phyloP scores from a whole-genome alignment of 371 early-diverging fungal genomes.

The Smittium culicis region DNA sequence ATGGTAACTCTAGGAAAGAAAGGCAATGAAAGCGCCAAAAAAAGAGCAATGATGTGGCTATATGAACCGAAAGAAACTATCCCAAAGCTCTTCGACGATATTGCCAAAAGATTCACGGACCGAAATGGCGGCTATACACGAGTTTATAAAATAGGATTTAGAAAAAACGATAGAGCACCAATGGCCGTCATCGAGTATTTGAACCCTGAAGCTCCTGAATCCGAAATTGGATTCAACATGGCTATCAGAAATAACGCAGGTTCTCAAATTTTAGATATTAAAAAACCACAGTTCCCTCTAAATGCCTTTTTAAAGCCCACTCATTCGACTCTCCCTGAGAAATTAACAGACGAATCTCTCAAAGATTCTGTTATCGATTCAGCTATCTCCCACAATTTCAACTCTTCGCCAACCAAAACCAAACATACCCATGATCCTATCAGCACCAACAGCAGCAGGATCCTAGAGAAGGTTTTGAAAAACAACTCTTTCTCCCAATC shows the following conservation, averaged over 20 bases:
- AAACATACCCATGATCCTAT: slow-evolving; percentile 1
- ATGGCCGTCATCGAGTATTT: slow-evolving; percentile 76
- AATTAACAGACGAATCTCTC: no score
- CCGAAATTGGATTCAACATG: slow-evolving; percentile 23
- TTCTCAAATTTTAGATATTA: no score
- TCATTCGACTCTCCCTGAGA: no score
- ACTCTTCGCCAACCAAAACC: neutral
- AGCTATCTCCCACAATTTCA: no score
- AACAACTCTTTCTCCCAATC: neutral
- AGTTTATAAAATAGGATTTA: slow-evolving; percentile 61
- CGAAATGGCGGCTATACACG: slow-evolving; percentile 87
- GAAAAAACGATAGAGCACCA: slow-evolving; percentile 76
- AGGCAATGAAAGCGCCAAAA: slow-evolving; percentile 45
- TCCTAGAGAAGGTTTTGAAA: neutral
- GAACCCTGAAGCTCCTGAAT: slow-evolving; percentile 23
- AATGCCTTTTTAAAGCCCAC: no score
- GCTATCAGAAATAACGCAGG: slow-evolving; percentile 22
- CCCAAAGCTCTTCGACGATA: slow-evolving; percentile 68
- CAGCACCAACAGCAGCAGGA: neutral
- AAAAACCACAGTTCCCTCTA: no score
- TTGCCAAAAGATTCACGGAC: slow-evolving; percentile 66
- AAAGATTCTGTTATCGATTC: no score
- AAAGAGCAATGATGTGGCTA: slow-evolving; percentile 38
- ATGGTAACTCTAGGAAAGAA: slow-evolving; percentile 69
- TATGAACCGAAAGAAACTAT: slow-evolving; percentile 54